Evolutionary conservation across 2,329 filamentous ascomycete genomes (phyloP).

Genomic region (Trichoderma brevicompactum): DNA sequence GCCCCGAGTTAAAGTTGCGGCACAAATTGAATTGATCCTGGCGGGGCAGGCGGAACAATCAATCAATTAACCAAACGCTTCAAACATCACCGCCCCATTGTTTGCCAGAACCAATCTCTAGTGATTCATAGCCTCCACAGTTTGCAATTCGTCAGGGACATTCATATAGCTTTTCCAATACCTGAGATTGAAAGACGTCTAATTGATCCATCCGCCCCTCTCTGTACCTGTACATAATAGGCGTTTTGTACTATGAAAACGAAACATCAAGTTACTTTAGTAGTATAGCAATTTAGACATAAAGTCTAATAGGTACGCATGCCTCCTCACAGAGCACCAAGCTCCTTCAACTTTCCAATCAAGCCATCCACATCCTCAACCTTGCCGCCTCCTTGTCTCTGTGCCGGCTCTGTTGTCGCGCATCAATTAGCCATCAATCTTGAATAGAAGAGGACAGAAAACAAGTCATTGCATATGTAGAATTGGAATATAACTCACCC

Average conservation of each 20-base stretch:
- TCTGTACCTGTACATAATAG: background rate
- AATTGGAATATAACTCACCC: conserved; percentile 55
- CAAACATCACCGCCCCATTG: too few species aligned
- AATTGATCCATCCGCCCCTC: background rate
- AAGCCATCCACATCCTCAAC: conserved; percentile 97
- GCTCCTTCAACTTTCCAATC: conserved; percentile 90
- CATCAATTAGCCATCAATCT: background rate
- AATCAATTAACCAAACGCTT: too few species aligned
- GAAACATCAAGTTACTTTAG: background rate
- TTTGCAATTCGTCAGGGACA: background rate
- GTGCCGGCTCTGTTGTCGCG: conserved; percentile 69
- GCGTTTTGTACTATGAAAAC: background rate
- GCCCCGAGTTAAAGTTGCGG: too few species aligned
- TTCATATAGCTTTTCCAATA: background rate
- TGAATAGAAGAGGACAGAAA: background rate
- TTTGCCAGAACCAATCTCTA: too few species aligned
- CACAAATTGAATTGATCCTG: too few species aligned
- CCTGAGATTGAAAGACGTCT: background rate
- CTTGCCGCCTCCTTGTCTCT: conserved; percentile 91
- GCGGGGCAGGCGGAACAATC: too few species aligned
- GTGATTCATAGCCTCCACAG: too few species aligned
- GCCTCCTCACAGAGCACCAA: conserved; percentile 75
- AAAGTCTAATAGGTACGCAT: background rate
- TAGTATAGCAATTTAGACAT: too few species aligned
- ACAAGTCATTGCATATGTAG: background rate